Evolutionary conservation across 2,329 filamentous ascomycete species (phyloP).

Genomic region (Fusarium nygamai): DNA sequence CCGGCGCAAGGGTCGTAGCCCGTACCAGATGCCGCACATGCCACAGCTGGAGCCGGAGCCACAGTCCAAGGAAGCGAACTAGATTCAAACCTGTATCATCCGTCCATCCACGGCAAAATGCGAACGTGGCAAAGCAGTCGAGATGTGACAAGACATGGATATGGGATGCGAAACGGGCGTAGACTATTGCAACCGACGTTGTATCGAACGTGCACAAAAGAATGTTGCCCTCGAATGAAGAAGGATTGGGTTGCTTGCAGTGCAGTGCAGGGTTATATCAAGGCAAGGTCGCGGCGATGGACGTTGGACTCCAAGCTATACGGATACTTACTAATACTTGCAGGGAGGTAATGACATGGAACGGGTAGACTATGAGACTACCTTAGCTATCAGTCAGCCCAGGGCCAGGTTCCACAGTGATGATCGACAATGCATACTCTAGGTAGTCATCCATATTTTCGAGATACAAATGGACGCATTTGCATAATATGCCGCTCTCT

Average conservation of each 20-base stretch:
- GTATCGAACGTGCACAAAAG: background rate
- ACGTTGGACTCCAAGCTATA: background rate
- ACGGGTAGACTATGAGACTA: background rate
- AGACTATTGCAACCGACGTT: background rate
- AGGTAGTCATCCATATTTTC: background rate
- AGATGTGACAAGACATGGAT: background rate
- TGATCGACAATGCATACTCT: slow-evolving; percentile 6
- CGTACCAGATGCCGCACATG: background rate
- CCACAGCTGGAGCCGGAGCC: background rate
- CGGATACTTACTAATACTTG: background rate
- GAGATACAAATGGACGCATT: background rate
- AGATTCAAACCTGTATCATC: background rate
- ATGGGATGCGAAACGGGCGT: background rate
- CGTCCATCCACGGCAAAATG: background rate
- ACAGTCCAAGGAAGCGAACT: background rate
- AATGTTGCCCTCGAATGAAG: background rate
- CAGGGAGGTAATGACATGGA: background rate
- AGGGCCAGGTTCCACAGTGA: background rate
- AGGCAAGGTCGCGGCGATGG: background rate
- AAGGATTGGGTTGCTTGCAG: background rate
- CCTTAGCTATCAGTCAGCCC: background rate
- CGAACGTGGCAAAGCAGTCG: background rate
- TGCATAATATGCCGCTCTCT: background rate
- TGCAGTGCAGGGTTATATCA: background rate
- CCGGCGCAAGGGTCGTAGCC: background rate